Evolutionary conservation across 169 alveolate species (phyloP).

Genomic region (Eimeria necatrix): DNA sequence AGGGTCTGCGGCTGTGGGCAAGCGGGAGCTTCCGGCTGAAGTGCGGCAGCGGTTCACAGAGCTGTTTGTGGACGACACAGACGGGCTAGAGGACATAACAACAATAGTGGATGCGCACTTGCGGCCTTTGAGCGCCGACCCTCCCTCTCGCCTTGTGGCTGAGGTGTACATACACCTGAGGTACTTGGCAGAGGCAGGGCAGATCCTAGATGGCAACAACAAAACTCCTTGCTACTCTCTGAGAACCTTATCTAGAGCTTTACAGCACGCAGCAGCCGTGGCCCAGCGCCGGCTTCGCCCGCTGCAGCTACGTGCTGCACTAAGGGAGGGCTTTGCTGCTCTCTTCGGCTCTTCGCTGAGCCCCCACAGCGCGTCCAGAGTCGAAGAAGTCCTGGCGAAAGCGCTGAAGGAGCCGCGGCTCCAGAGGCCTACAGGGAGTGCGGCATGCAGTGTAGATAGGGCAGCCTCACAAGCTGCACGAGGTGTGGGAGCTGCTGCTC

Average conservation of each 20-base stretch:
- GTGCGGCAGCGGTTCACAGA: constrained; percentile 97
- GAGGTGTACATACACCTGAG: constrained; percentile 76
- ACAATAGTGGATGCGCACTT: constrained; percentile 71
- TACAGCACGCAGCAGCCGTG: constrained; percentile 87
- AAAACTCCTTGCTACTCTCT: constrained; percentile 88
- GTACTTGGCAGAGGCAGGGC: constrained; percentile 68
- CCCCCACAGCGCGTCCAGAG: constrained; percentile 50
- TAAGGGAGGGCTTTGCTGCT: constrained; percentile 85
- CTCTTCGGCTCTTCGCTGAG: constrained; percentile 86
- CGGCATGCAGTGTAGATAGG: background rate
- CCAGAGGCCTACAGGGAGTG: background rate
- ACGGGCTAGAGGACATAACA: constrained; percentile 75
- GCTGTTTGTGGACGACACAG: constrained; percentile 96
- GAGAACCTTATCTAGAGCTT: constrained; percentile 91
- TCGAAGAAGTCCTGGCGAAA: constrained; percentile 51
- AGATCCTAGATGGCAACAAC: constrained; percentile 81
- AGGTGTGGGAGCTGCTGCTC: background rate
- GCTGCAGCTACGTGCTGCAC: constrained; percentile 71
- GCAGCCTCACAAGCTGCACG: background rate
- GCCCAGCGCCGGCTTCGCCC: constrained; percentile 69
- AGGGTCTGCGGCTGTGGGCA: constrained; percentile 96
- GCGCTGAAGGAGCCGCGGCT: constrained; percentile 16
- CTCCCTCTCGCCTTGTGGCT: constrained; percentile 82
- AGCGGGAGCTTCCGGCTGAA: constrained; percentile 97
- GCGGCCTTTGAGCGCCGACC: constrained; percentile 74